Evolutionary conservation across 2,329 filamentous ascomycete species (phyloP).

Genomic region (Trichoderma sp.): DNA sequence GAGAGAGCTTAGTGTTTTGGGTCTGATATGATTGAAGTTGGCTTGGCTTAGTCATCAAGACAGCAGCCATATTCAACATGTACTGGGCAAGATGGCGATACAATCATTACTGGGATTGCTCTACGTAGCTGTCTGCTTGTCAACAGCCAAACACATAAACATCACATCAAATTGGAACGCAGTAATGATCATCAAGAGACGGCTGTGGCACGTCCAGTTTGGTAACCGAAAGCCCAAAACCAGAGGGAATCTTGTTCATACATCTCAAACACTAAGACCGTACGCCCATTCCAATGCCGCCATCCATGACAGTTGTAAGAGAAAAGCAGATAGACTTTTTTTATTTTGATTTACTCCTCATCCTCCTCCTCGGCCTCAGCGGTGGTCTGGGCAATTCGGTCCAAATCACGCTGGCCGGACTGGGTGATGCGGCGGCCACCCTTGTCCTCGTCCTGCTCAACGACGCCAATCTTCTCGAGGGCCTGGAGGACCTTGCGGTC

Average conservation of each 20-base stretch:
- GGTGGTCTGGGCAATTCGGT: constrained; percentile 86
- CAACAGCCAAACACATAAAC: neutral
- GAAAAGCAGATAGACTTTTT: constrained; percentile 28
- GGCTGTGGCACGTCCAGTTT: constrained; percentile 23
- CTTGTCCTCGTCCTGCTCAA: constrained; percentile 98
- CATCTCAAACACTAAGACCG: constrained; percentile 43
- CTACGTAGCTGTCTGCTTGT: neutral
- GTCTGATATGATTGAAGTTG: neutral
- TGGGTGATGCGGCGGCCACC: constrained; percentile 98
- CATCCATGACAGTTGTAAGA: constrained; percentile 18
- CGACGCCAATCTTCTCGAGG: constrained; percentile 98
- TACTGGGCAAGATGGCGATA: neutral
- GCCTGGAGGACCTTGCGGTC: constrained; percentile 98
- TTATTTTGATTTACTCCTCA: constrained; percentile 55
- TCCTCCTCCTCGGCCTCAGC: constrained; percentile 70
- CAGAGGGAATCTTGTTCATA: constrained; percentile 44
- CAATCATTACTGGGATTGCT: neutral
- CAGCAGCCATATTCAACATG: neutral
- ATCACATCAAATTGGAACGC: neutral
- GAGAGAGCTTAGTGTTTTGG: neutral
- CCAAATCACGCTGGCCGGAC: constrained; percentile 97
- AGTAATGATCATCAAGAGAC: constrained; percentile 13
- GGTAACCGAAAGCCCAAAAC: constrained; percentile 41
- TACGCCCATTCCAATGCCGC: constrained; percentile 39
- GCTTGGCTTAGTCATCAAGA: neutral